A percentile compares a stretch with the other conserved stretches of the same genome.
phyloP scores from a whole-genome alignment of 768 basidiomycete species.

The Kwoniella dejecticola region DNA sequence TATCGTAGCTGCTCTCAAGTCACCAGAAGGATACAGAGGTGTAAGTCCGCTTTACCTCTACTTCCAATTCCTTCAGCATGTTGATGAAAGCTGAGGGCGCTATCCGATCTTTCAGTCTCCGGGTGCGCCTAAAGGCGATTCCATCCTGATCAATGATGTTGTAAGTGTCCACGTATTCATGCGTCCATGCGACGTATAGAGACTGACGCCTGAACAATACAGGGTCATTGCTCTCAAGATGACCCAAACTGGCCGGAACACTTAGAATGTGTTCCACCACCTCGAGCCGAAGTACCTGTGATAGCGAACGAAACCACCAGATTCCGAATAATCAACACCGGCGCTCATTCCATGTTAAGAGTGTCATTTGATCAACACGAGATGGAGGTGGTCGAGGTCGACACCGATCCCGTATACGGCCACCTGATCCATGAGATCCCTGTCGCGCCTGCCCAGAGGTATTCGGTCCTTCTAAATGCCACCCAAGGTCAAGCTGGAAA shows the following conservation, averaged over 20 bases:
- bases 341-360: constrained; percentile 19
- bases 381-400: constrained; percentile 32
- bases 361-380: constrained; percentile 33
- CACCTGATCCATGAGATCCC: constrained; percentile 30
- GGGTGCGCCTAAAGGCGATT: constrained; percentile 27
- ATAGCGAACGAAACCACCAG: constrained; percentile 23
- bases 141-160: constrained; percentile 35
- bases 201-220: background rate
- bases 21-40: constrained; percentile 28
- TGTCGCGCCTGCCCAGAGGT: constrained; percentile 34
- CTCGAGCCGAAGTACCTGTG: constrained; percentile 23
- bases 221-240: constrained; percentile 18
- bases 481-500: constrained; percentile 29
- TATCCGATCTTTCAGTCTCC: constrained; percentile 12
- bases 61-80: too few species aligned
- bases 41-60: constrained; percentile 10
- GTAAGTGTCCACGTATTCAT: constrained; percentile 13
- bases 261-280: constrained; percentile 15
- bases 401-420: constrained; percentile 29
- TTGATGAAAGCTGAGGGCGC: background rate
- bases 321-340: constrained; percentile 33
- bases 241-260: background rate
- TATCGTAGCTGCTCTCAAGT: constrained; percentile 23
- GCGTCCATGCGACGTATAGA: background rate
- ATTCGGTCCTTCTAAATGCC: constrained; percentile 38